phyloP scores from a whole-genome alignment of 129 eudicot genomes.

The Arctium minus region DNA sequence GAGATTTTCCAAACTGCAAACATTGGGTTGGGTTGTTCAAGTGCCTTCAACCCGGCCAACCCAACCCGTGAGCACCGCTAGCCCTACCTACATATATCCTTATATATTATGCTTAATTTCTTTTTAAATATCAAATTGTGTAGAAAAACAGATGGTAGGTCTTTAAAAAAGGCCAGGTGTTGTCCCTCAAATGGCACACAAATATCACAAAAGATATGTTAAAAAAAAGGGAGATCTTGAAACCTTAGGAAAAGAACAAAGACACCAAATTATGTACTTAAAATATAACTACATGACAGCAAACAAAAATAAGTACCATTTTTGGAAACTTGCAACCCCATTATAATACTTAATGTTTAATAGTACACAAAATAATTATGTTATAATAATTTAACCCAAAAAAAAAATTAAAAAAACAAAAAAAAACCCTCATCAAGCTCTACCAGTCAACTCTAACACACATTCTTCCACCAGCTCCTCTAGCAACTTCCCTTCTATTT shows the following conservation, averaged over 20 bases:
- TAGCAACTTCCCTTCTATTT: slow-evolving; percentile 73
- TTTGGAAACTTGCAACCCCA: slow-evolving; percentile 22
- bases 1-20: too few species aligned
- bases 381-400: slow-evolving; percentile 14
- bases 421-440: slow-evolving; percentile 21
- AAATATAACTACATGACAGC: slow-evolving; percentile 9
- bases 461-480: slow-evolving; percentile 78
- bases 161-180: too few species aligned
- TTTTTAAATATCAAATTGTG: too few species aligned
- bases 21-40: too few species aligned
- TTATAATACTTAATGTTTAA: slow-evolving; percentile 28
- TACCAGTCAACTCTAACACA: slow-evolving; percentile 58
- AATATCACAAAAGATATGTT: slow-evolving; percentile 20
- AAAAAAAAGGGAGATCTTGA: slow-evolving; percentile 17
- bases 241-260: slow-evolving; percentile 16
- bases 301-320: slow-evolving; percentile 27
- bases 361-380: slow-evolving; percentile 40
- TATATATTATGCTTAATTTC: too few species aligned
- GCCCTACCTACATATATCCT: too few species aligned
- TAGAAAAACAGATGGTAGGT: too few species aligned
- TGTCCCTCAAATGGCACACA: neutral
- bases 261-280: slow-evolving; percentile 9
- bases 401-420: neutral
- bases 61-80: too few species aligned
- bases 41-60: too few species aligned